Conservation (phyloP, 768 basidiomycete species). For the Galerina sulciceps region DNA sequence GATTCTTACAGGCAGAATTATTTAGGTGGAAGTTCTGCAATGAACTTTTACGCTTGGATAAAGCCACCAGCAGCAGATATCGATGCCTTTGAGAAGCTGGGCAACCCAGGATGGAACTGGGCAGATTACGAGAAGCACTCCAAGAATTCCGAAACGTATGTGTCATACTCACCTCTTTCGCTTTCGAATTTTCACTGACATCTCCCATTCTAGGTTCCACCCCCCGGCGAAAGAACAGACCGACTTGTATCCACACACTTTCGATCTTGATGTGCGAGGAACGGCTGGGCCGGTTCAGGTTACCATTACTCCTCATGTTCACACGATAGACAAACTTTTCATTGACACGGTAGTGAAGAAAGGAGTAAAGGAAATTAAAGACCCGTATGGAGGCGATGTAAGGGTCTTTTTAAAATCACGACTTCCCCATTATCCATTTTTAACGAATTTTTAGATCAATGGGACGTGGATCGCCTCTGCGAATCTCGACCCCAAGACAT, state of each 20-base stretch:
- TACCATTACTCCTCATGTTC: conserved; percentile 29
- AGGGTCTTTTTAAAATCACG: neutral
- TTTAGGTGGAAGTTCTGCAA: conserved; percentile 45
- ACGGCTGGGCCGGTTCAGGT: conserved; percentile 32
- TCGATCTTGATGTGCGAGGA: conserved; percentile 26
- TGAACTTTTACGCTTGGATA: conserved; percentile 47
- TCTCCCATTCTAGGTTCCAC: conserved; percentile 27
- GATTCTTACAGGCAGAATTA: neutral
- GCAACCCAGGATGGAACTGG: conserved; percentile 63
- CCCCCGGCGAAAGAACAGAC: conserved; percentile 27
- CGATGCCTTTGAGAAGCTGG: conserved; percentile 47
- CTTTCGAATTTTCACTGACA: neutral
- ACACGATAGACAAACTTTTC: conserved; percentile 28
- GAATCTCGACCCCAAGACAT: conserved; percentile 37
- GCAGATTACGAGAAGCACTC: conserved; percentile 41
- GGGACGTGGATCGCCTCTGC: conserved; percentile 19
- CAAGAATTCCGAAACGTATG: conserved; percentile 41
- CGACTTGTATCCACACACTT: conserved; percentile 29
- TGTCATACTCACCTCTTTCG: neutral
- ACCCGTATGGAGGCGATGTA: conserved; percentile 36
- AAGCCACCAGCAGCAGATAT: conserved; percentile 34
- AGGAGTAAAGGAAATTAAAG: conserved; percentile 25
- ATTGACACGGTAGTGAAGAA: conserved; percentile 27
- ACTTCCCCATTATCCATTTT: neutral
- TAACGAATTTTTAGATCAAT: conserved; percentile 20